Evolutionary conservation across 2,329 filamentous ascomycete genomes (phyloP).

Genomic region (Penicillium carneum): DNA sequence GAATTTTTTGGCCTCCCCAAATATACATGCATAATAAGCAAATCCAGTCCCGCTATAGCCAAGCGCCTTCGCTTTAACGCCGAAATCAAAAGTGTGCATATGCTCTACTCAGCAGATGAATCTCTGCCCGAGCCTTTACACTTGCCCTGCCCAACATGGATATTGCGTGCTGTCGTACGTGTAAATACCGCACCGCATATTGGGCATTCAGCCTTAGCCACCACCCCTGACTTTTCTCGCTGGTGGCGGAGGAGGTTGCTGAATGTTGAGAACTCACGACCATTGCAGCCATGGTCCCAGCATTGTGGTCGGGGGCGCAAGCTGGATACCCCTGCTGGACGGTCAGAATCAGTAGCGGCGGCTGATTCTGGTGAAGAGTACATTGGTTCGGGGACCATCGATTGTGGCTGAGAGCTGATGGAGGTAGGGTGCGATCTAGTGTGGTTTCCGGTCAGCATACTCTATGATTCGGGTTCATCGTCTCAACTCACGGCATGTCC

Average conservation of each 20-base stretch:
- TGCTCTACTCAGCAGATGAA: slow-evolving; percentile 36
- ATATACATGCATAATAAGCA: background rate
- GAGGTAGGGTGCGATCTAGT: slow-evolving; percentile 36
- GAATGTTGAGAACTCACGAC: slow-evolving; percentile 92
- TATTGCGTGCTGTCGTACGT: slow-evolving; percentile 84
- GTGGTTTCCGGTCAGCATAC: slow-evolving; percentile 21
- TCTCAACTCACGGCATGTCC: slow-evolving; percentile 40
- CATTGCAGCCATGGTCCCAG: slow-evolving; percentile 97
- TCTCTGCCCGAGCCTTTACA: slow-evolving; percentile 70
- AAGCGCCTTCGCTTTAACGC: slow-evolving; percentile 7
- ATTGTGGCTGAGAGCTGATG: slow-evolving; percentile 38
- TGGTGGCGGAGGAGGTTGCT: slow-evolving; percentile 93
- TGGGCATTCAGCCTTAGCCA: slow-evolving; percentile 85
- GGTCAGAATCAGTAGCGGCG: slow-evolving; percentile 47
- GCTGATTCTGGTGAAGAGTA: slow-evolving; percentile 41
- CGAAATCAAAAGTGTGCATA: slow-evolving; percentile 4
- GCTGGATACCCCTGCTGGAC: slow-evolving; percentile 72
- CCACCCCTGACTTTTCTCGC: slow-evolving; percentile 90
- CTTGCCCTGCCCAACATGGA: slow-evolving; percentile 85
- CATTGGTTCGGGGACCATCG: slow-evolving; percentile 35
- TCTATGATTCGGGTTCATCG: background rate
- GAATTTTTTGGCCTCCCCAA: slow-evolving; percentile 10
- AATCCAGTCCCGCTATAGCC: background rate
- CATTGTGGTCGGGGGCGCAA: slow-evolving; percentile 91
- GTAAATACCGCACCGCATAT: slow-evolving; percentile 94